A percentile compares a stretch with the other conserved stretches of the same genome.
Conservation (phyloP, 2,329 filamentous ascomycete genomes). For the Lachnellula occidentalis region DNA sequence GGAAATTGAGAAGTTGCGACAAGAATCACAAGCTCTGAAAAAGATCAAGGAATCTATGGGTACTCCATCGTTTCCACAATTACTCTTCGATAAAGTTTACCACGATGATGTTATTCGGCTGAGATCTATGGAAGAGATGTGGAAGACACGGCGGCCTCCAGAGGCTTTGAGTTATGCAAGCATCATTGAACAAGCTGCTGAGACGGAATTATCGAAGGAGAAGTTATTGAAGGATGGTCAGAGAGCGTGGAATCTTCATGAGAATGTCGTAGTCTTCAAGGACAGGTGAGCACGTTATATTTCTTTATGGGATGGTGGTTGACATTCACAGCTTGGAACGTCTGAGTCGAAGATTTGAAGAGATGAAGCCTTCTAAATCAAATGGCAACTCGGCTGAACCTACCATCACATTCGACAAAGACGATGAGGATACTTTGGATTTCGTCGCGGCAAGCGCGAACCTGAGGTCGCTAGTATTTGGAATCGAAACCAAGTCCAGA, state of each 20-base stretch:
- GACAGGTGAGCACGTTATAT: conserved; percentile 50
- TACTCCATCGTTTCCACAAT: conserved; percentile 66
- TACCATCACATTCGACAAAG: conserved; percentile 88
- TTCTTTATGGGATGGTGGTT: conserved; percentile 1
- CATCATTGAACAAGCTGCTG: conserved; percentile 48
- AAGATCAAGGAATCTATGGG: conserved; percentile 78
- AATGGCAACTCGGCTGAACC: conserved; percentile 49
- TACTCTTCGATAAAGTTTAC: conserved; percentile 93
- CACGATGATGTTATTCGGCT: conserved; percentile 76
- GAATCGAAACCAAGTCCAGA: conserved; percentile 79
- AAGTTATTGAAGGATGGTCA: conserved; percentile 62
- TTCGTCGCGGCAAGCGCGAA: conserved; percentile 92
- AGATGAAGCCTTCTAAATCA: conserved; percentile 47
- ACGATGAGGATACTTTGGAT: conserved; percentile 89
- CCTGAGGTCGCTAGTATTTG: conserved; percentile 81
- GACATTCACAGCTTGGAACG: conserved; percentile 54
- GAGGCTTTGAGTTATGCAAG: conserved; percentile 64
- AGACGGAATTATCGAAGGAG: conserved; percentile 43
- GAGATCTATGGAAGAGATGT: conserved; percentile 89
- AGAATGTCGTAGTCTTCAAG: conserved; percentile 82
- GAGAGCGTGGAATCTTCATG: conserved; percentile 69
- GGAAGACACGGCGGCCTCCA: conserved; percentile 76
- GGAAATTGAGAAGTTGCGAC: conserved; percentile 82
- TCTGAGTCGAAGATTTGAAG: conserved; percentile 66
- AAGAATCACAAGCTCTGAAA: conserved; percentile 78